Percentiles rank a stretch among this genome's conserved stretches.
Conservation (phyloP, 1,139 yeast species). For the Tardiomyces digboiensis region DNA sequence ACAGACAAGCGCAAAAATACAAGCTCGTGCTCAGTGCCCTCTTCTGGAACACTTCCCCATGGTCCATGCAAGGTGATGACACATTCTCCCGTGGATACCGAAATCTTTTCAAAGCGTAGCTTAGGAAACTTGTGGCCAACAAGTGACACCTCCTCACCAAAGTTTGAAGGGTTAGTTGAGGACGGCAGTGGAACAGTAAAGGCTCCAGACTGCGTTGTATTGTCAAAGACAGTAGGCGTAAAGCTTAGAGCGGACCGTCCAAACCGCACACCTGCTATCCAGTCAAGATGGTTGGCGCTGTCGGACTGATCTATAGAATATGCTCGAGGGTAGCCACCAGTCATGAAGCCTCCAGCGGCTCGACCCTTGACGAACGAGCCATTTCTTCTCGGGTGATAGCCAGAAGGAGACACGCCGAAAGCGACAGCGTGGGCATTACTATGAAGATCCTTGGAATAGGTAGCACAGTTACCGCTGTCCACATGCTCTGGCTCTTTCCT, state of each 20-base stretch:
- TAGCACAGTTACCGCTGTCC: neutral
- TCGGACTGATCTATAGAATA: neutral
- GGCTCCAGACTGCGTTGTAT: neutral
- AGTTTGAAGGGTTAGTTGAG: neutral
- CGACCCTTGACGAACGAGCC: neutral
- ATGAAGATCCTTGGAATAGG: neutral
- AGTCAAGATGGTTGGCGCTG: conserved; percentile 54
- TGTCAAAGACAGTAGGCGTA: conserved; percentile 16
- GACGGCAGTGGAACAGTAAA: neutral
- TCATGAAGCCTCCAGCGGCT: neutral
- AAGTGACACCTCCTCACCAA: conserved; percentile 66
- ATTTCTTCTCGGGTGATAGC: neutral
- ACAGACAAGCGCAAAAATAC: conserved; percentile 63
- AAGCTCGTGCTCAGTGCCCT: conserved; percentile 39
- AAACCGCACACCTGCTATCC: conserved; percentile 90
- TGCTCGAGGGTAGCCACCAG: neutral
- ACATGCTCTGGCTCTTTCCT: conserved; percentile 37
- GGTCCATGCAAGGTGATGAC: conserved; percentile 77
- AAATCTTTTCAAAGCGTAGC: conserved; percentile 74
- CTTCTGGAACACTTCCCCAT: conserved; percentile 28
- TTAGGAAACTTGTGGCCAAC: conserved; percentile 91
- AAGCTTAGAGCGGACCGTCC: conserved; percentile 43
- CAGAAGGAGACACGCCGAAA: neutral
- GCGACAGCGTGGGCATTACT: neutral
- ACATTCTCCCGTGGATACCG: conserved; percentile 77